phyloP scores from a whole-genome alignment of 768 basidiomycete genomes.

The Russula sp. region DNA sequence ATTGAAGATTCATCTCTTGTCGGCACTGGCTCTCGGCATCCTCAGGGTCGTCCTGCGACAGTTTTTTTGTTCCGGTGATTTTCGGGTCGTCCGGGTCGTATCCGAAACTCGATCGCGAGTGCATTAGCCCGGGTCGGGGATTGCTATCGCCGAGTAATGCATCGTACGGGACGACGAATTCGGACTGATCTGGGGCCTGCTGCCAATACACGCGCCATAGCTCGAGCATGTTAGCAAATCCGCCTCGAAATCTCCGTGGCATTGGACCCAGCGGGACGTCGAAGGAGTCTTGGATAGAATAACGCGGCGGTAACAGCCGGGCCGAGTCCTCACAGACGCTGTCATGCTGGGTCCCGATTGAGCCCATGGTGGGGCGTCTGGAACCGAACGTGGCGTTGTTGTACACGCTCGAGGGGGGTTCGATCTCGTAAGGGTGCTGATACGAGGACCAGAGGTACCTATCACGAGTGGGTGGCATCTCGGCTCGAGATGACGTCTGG shows the following conservation, averaged over 20 bases:
- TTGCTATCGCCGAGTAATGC: not conserved
- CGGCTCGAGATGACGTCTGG: conserved; percentile 2
- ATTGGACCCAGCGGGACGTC: conserved; percentile 2
- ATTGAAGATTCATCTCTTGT: conserved; percentile 35
- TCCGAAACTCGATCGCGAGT: conserved; percentile 12
- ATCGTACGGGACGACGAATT: conserved; percentile 12
- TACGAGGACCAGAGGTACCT: conserved; percentile 50
- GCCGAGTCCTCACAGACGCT: not conserved
- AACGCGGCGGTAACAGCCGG: conserved; percentile 11
- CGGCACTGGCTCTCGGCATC: conserved; percentile 53
- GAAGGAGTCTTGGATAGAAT: conserved; percentile 11
- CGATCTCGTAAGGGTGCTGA: conserved; percentile 57
- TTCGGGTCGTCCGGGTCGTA: conserved; percentile 67
- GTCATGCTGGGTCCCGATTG: conserved; percentile 18
- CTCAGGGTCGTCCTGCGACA: conserved; percentile 50
- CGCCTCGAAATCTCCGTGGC: conserved; percentile 19
- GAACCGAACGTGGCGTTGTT: conserved; percentile 13
- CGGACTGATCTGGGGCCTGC: conserved; percentile 10
- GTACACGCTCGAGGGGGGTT: conserved; percentile 44
- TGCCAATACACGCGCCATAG: conserved; percentile 21
- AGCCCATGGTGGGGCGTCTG: conserved; percentile 36
- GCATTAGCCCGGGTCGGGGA: conserved; percentile 8
- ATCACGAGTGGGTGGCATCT: conserved; percentile 21
- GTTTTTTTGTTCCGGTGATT: conserved; percentile 50
- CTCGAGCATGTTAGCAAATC: conserved; percentile 21